These are phyloP conservation scores for Ormosia emarginata DNA, from an alignment of 306 rosid species.

Conservation along the genomic window DNA sequence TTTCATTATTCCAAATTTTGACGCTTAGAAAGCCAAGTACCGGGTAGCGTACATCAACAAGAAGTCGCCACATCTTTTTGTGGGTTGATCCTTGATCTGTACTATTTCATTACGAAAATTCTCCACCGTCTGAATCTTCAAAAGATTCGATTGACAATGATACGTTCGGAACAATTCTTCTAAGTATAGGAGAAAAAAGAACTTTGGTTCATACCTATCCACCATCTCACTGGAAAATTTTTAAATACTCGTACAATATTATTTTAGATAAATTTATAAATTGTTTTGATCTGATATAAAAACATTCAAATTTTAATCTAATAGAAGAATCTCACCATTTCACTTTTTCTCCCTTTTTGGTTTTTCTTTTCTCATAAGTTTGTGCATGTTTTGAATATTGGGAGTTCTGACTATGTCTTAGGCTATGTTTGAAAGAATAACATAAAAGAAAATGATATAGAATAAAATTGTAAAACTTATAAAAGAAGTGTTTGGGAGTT, in stretches of 20 bases:
- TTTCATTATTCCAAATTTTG: not conserved
- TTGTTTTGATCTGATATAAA: no score
- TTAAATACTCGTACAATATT: no score
- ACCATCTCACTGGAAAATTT: not conserved
- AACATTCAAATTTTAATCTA: no score
- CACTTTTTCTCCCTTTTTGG: not conserved
- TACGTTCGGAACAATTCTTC: not conserved
- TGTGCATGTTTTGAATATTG: not conserved
- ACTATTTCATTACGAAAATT: not conserved
- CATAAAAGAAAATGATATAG: no score
- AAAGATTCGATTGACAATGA: no score
- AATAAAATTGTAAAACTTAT: no score
- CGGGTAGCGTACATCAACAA: not conserved
- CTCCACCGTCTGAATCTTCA: constrained; percentile 17
- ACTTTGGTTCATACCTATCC: constrained; percentile 1
- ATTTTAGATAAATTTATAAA: no score
- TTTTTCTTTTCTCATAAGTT: not conserved
- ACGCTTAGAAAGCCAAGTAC: not conserved
- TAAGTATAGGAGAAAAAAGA: not conserved
- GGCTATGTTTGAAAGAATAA: no score
- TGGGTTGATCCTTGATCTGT: not conserved
- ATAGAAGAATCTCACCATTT: not conserved
- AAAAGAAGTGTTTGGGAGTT: no score
- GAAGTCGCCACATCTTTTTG: not conserved
- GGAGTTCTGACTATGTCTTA: not conserved